Percentiles rank a stretch among this genome's conserved stretches.
Evolutionary conservation across 495 filamentous ascomycete genomes (phyloP).

Genomic region (Aspergillus carlsbadensis): DNA sequence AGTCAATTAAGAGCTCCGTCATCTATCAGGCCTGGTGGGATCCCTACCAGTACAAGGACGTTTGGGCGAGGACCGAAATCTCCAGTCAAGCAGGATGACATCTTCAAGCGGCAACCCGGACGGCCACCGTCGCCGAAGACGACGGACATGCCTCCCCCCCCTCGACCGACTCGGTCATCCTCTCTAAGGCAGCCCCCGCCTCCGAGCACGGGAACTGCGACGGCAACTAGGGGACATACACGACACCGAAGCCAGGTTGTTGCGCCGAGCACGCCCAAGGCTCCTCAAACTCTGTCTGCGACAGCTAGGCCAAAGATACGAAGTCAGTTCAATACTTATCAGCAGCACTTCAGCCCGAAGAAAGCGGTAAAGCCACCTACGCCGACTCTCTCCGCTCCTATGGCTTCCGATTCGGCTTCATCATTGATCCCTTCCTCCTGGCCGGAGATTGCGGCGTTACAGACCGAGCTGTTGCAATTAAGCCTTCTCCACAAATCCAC

Average conservation of each 20-base stretch:
- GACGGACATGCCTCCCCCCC: conserved; percentile 38
- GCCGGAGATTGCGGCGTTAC: conserved; percentile 61
- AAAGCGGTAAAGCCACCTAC: conserved; percentile 62
- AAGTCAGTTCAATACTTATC: conserved; percentile 62
- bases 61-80: conserved; percentile 28
- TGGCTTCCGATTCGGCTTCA: conserved; percentile 11
- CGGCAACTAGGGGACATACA: conserved; percentile 27
- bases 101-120: conserved; percentile 14
- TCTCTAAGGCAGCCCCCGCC: conserved; percentile 41
- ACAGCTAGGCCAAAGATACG: conserved; percentile 25
- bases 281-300: conserved; percentile 12
- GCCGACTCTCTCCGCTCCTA: conserved; percentile 20
- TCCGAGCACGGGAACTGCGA: conserved; percentile 13
- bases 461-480: conserved; percentile 72
- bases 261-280: conserved; percentile 14
- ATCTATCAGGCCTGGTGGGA: conserved; percentile 13
- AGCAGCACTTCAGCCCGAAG: conserved; percentile 68
- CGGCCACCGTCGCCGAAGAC: conserved; percentile 36
- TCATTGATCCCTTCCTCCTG: conserved; percentile 38
- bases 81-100: conserved; percentile 27
- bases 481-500: conserved; percentile 61
- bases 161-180: conserved; percentile 36
- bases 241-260: conserved; percentile 42
- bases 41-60: conserved; percentile 18
- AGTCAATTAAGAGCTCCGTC: conserved; percentile 24